These are phyloP conservation scores for Laburnicola sp. DNA, from an alignment of 2,329 filamentous ascomycete genomes.

Conservation along the genomic window DNA sequence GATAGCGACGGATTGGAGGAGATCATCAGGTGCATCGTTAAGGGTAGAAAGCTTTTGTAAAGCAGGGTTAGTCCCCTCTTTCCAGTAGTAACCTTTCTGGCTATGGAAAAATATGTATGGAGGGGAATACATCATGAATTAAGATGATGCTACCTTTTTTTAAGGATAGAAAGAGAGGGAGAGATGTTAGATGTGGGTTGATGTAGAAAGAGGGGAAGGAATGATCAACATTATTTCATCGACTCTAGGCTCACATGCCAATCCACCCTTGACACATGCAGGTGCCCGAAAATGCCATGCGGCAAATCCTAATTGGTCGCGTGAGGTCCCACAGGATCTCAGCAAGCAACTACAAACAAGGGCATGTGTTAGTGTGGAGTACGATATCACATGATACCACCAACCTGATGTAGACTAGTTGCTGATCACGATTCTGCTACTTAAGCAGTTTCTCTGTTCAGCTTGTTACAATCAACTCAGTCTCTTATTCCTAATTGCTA, in stretches of 20 bases:
- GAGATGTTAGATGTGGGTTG: slow-evolving; percentile 6
- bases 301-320: too few relatives aligned
- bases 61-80: slow-evolving; percentile 14
- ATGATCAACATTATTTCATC: neutral
- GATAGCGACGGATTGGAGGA: slow-evolving; percentile 12
- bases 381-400: too few relatives aligned
- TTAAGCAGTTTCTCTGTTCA: too few relatives aligned
- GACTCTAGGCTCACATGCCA: slow-evolving; percentile 39
- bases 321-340: too few relatives aligned
- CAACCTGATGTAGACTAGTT: too few relatives aligned
- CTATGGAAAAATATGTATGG: slow-evolving; percentile 17
- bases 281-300: too few relatives aligned
- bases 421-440: too few relatives aligned
- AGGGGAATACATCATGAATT: slow-evolving; percentile 16
- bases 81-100: slow-evolving; percentile 14
- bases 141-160: neutral
- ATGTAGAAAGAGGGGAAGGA: neutral
- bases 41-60: slow-evolving; percentile 15
- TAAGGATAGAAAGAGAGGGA: neutral
- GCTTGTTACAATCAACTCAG: too few relatives aligned
- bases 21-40: slow-evolving; percentile 13
- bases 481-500: too few relatives aligned
- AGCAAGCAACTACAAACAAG: slow-evolving; percentile 54
- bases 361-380: too few relatives aligned
- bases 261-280: slow-evolving; percentile 41